Conservation (phyloP, 768 basidiomycete species). For the Russula lepida region DNA sequence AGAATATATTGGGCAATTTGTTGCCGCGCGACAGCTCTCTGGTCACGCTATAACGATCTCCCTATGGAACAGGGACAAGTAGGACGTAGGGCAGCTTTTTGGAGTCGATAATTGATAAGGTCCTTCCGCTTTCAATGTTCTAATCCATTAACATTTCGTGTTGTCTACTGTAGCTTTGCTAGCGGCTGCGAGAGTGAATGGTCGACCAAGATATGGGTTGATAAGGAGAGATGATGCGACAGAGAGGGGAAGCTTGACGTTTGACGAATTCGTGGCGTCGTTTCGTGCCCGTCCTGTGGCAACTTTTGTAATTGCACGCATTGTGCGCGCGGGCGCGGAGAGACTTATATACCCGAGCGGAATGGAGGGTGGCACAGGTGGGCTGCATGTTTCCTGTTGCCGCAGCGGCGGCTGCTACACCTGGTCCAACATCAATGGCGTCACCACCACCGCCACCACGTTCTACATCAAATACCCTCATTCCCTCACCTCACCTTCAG, state of each 20-base stretch:
- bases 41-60: too few species aligned
- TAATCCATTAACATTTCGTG: too few species aligned
- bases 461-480: background rate
- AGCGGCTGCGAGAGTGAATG: too few species aligned
- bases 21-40: too few species aligned
- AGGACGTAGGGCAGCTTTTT: too few species aligned
- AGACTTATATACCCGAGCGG: conserved; percentile 34
- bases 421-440: background rate
- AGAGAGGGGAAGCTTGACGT: conserved; percentile 32
- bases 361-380: conserved; percentile 19
- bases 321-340: conserved; percentile 40
- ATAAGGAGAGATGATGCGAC: too few species aligned
- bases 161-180: too few species aligned
- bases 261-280: conserved; percentile 24
- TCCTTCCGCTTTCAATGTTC: too few species aligned
- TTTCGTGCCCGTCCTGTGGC: conserved; percentile 41
- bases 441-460: background rate
- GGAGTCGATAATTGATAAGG: too few species aligned
- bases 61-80: too few species aligned
- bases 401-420: background rate
- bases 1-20: too few species aligned
- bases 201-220: too few species aligned
- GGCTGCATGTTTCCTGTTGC: background rate
- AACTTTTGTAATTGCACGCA: conserved; percentile 41
- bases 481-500: background rate